Evolutionary conservation across 2,329 filamentous ascomycete genomes (phyloP).

Genomic region (Fusarium pininemorale): DNA sequence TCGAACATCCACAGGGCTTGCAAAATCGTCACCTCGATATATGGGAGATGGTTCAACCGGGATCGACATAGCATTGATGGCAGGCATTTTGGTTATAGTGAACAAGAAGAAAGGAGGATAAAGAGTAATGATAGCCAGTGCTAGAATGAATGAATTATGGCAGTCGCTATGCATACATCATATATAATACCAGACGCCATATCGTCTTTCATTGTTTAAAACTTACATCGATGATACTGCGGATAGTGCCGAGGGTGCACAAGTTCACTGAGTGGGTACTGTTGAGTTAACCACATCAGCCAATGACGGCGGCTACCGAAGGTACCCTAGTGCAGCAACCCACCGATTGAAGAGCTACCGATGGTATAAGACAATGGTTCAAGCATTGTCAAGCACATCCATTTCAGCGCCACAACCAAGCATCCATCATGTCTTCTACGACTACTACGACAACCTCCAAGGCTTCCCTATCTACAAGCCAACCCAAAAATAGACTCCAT

Average conservation of each 20-base stretch:
- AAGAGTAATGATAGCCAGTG: neutral
- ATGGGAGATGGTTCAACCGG: neutral
- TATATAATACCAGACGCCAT: neutral
- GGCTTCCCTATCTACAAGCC: neutral
- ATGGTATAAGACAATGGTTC: neutral
- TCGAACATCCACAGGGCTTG: slow-evolving; percentile 35
- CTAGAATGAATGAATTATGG: neutral
- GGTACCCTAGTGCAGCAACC: neutral
- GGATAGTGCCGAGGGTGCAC: neutral
- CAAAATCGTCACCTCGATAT: neutral
- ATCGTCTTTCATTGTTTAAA: neutral
- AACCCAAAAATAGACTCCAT: slow-evolving; percentile 3
- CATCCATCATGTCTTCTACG: neutral
- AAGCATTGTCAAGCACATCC: rapidly evolving
- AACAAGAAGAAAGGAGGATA: neutral
- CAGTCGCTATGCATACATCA: rapidly evolving
- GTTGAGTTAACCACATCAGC: neutral
- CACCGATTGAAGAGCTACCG: neutral
- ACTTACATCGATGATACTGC: neutral
- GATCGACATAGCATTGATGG: neutral
- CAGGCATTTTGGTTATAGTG: neutral
- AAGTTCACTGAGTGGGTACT: neutral
- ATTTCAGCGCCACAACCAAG: neutral
- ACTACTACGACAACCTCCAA: neutral
- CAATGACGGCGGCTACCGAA: slow-evolving; percentile 23